Evolutionary conservation across 441 rosid species (phyloP).

Genomic region (Populus hybrid): DNA sequence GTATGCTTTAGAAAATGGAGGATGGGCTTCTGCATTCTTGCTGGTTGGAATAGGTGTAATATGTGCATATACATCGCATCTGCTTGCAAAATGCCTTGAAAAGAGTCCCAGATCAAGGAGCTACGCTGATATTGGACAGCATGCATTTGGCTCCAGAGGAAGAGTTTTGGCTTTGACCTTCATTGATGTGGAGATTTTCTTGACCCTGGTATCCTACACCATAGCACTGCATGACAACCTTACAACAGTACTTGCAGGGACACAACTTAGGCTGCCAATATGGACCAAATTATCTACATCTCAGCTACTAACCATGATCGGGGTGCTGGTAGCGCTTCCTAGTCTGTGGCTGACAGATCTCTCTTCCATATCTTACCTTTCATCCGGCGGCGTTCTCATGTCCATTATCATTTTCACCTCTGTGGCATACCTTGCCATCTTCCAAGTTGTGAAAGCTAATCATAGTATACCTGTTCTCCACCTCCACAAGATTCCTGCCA

Average conservation of each 20-base stretch:
- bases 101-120: constrained; percentile 52
- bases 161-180: constrained; percentile 41
- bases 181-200: constrained; percentile 60
- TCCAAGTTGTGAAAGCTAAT: constrained; percentile 42
- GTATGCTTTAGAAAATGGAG: constrained; percentile 60
- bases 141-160: constrained; percentile 55
- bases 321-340: constrained; percentile 60
- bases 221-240: constrained; percentile 79
- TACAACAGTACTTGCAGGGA: constrained; percentile 39
- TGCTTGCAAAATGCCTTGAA: constrained; percentile 64
- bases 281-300: constrained; percentile 37
- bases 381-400: constrained; percentile 63
- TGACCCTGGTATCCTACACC: constrained; percentile 76
- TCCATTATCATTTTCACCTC: constrained; percentile 53
- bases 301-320: constrained; percentile 46
- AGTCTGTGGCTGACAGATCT: constrained; percentile 71
- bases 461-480: constrained; percentile 42
- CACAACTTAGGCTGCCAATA: constrained; percentile 11
- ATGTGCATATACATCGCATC: constrained; percentile 49
- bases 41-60: constrained; percentile 47
- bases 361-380: constrained; percentile 65
- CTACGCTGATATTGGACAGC: constrained; percentile 57
- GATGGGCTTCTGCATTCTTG: constrained; percentile 61
- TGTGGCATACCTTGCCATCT: constrained; percentile 46
- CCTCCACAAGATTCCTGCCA: constrained; percentile 47